Conservation (phyloP, 495 filamentous ascomycete genomes). For the Choiromyces venosus region DNA sequence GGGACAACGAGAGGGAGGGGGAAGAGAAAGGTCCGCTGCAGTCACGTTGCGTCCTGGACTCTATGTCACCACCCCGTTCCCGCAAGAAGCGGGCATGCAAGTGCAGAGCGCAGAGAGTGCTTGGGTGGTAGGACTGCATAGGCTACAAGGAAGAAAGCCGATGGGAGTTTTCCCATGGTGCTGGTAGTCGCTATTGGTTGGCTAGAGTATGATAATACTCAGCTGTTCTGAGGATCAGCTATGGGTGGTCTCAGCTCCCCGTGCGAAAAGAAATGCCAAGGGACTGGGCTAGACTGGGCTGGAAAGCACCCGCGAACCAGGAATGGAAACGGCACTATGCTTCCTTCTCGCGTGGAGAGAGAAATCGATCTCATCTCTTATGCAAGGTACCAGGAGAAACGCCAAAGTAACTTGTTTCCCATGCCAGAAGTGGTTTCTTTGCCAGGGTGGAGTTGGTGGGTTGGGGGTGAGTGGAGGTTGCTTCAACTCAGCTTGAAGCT, state of each 20-base stretch:
- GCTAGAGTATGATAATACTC: neutral
- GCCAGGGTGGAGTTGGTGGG: slow-evolving; percentile 14
- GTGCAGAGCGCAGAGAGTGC: neutral
- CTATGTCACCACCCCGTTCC: slow-evolving; percentile 9
- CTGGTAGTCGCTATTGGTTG: neutral
- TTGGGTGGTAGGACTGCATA: slow-evolving; percentile 12
- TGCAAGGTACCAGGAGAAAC: slow-evolving; percentile 17
- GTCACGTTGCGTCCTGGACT: slow-evolving; percentile 20
- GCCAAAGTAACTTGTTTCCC: neutral
- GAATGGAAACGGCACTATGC: slow-evolving; percentile 28
- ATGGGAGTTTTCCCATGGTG: neutral
- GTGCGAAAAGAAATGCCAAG: neutral
- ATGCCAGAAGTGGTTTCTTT: neutral
- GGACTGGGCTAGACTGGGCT: slow-evolving; percentile 9
- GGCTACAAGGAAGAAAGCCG: neutral
- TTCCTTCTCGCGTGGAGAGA: slow-evolving; percentile 13
- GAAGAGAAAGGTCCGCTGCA: slow-evolving; percentile 3
- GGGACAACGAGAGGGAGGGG: neutral
- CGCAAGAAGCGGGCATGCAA: neutral
- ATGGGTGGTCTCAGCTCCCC: neutral
- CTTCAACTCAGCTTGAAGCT: slow-evolving; percentile 1
- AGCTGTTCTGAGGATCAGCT: slow-evolving; percentile 4
- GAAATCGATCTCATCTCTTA: slow-evolving; percentile 20
- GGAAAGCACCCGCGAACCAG: slow-evolving; percentile 27
- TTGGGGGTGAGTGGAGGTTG: slow-evolving; percentile 1